Base-by-base conservation (phyloP, 2,329 filamentous ascomycete species). In the Thermothelomyces thermophilus region DNA sequence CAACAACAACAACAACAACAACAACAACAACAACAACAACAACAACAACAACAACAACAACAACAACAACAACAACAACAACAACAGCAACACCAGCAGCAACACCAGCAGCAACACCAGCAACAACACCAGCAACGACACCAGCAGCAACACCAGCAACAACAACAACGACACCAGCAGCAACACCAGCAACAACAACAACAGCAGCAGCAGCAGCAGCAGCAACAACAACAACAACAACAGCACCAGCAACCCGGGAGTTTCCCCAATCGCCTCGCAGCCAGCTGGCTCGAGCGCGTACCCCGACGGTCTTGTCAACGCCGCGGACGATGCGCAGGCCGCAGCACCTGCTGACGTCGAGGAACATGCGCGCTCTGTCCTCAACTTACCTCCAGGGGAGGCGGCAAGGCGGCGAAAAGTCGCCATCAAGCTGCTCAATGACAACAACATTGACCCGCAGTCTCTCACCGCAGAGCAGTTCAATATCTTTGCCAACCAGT, bases 401-500 rank as follows among this genome's bases (percentile, higher is more conserved):
- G 71, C 73, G 13, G 68, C 70, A n/a, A 70, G 76, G 20, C 70
- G 77, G 34, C 68, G 68, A 41, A 70, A 75, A 9, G 67, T 68
- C 7, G 77, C 79, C 6, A 67, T 69, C n/a, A 64, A 66, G 20
- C 66, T 80, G 26, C 68, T 82, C 5, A 63, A 41, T 2, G 67
- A 69, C 1, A 70, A 65, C n/a, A 70, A 68, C 4, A 70, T 82
- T n/a, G 71, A 78, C 33, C 76, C 75, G 1, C 64, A 67, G 2
- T 74, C 76, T 0, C 64, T 82, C 9, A 77, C 74, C 0, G 54
- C 63, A 3, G 77, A 81, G 40, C 78, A 82, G 58, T 79, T 82
- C 53, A 73, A 67, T 56, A 82, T 80, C 14, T 79, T 82, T 56
- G 69, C 77, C 8, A 82, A 82, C 48, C 79, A 82, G 62, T 73